A percentile compares a stretch with the other conserved stretches of the same genome.
Conservation (phyloP, 192 early-diverging fungal genomes). For the Diversispora epigaea region DNA sequence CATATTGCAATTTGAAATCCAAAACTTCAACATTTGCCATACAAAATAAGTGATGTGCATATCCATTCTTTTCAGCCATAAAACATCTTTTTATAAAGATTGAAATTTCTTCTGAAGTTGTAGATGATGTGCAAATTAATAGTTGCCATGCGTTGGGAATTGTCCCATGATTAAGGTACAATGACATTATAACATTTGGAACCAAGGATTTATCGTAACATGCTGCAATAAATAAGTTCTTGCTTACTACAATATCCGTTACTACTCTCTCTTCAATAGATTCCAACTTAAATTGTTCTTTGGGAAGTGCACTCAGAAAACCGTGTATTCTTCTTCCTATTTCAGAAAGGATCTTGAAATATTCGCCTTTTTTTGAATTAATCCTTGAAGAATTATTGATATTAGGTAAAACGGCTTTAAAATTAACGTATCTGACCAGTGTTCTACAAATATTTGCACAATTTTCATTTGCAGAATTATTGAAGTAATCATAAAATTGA, state of each 20-base stretch:
- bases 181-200: constrained; percentile 30
- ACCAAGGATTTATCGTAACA: constrained; percentile 12
- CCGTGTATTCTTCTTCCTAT: too few relatives aligned
- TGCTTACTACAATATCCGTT: neutral
- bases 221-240: constrained; percentile 25
- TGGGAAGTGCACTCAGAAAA: too few relatives aligned
- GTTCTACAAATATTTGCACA: constrained; percentile 10
- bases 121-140: constrained; percentile 28
- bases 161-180: constrained; percentile 25
- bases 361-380: too few relatives aligned
- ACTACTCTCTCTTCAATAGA: neutral
- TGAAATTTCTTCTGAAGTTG: constrained; percentile 27
- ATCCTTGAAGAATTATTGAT: too few relatives aligned
- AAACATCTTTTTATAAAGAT: constrained; percentile 25
- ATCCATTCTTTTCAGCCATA: constrained; percentile 8
- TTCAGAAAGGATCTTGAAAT: too few relatives aligned
- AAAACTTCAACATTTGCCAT: constrained; percentile 26
- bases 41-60: constrained; percentile 5
- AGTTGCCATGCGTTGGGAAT: constrained; percentile 31
- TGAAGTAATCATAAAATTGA: constrained; percentile 26
- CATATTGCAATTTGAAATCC: constrained; percentile 24
- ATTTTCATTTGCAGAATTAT: neutral
- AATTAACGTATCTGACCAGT: constrained; percentile 19
- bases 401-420: neutral
- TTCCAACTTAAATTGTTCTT: too few relatives aligned